Evolutionary conservation across 208 protist species (phyloP), one percentile per base, ranked within the genome.

Genomic region (Phytomonas francai): DNA sequence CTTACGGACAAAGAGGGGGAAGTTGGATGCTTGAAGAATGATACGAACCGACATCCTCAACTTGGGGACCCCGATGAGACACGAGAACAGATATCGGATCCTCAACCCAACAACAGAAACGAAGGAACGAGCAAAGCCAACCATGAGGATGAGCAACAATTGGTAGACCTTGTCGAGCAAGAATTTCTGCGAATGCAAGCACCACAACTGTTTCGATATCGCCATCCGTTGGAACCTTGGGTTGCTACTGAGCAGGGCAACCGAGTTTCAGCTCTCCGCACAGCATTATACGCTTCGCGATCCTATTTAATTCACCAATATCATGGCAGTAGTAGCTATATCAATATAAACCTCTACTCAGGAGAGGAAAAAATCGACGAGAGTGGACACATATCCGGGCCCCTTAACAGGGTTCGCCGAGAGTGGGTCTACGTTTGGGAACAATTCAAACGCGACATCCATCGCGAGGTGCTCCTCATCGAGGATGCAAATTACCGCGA

Each of bases 401-500:
- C 32, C 22, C 6, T 49, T 19, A 51, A 63, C 22, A 36, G 54
- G 34, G 39, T 79, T 31, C 60, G 65, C 16, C 54, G 33, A 14
- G 78, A 84, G 65, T 87, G 82, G 79, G 63, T 59, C 5, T 84
- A 78, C 49, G 82, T 87, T 56, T 87, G 77, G 72, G 77, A 81
- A 42, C 82, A 87, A 67, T 84, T 87, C 29, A 71, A 70, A 65
- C 76, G 82, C 51, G 82, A 87, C 65, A 62, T 87, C 16, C 73
- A 72, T 7, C 82, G 82, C 28, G 79, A 87, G 64, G 73, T 73
- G 6, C 73, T 87, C 54, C 74, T 84, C 67, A 72, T 87, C n/a
- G 77, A 84, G 33, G 72, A 71, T 36, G 63, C 39, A 25, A 65
- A 60, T 33, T 77, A 80, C 71, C 71, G 45, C 73, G 60, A 79